phyloP scores from a whole-genome alignment of 345 rosid genomes.

The Arabis alpina region DNA sequence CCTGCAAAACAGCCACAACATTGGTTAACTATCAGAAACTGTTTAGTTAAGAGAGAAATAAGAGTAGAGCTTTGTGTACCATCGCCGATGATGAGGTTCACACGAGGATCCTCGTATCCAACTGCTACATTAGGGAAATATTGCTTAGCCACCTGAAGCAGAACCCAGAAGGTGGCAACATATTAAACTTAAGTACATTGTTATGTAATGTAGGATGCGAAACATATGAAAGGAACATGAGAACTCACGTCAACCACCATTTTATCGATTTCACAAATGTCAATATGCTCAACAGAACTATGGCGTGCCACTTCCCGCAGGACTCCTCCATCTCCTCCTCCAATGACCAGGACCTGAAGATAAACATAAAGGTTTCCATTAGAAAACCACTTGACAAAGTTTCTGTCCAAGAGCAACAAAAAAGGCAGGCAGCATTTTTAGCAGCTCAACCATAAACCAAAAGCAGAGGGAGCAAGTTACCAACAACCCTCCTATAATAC shows the following conservation, averaged over 20 bases:
- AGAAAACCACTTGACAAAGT: neutral
- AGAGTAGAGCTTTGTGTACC: constrained; percentile 50
- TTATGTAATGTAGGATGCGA: neutral
- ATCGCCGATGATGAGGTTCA: constrained; percentile 79
- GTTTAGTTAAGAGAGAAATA: neutral
- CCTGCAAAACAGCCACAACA: constrained; percentile 49
- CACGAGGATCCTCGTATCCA: constrained; percentile 95
- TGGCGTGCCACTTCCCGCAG: constrained; percentile 89
- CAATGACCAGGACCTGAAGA: constrained; percentile 84
- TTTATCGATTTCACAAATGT: constrained; percentile 93
- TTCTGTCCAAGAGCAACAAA: too few relatives aligned
- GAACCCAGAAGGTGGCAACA: constrained; percentile 6
- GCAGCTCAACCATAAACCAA: neutral
- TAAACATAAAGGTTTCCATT: neutral
- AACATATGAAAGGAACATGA: neutral
- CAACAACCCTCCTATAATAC: neutral
- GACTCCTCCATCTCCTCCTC: constrained; percentile 99
- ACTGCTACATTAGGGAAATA: constrained; percentile 82
- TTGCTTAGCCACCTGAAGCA: constrained; percentile 74
- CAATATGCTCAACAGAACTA: constrained; percentile 81
- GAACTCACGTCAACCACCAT: constrained; percentile 95
- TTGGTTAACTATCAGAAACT: neutral
- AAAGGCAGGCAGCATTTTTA: too few relatives aligned
- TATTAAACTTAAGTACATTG: neutral
- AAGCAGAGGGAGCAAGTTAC: neutral